Percentiles rank a stretch among this genome's conserved stretches.
Evolutionary conservation across 805 yeast species (phyloP).

Genomic region (Pichia thaimueangensis): DNA sequence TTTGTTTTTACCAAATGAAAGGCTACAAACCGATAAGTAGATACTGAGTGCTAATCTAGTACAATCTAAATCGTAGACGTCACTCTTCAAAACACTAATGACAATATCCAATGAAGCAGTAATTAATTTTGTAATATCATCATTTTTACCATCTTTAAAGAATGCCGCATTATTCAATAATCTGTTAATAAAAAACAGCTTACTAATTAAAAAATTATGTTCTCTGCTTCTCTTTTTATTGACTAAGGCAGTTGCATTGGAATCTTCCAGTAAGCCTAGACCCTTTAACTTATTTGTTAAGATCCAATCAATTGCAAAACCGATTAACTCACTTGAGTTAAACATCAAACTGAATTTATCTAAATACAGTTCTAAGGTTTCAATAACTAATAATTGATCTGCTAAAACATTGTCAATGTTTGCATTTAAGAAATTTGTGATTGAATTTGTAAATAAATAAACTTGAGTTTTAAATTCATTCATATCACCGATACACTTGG

Average conservation of each 20-base stretch:
- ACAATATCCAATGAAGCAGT: conserved; percentile 48
- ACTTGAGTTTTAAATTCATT: conserved; percentile 18
- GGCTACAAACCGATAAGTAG: conserved; percentile 41
- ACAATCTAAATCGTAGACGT: conserved; percentile 47
- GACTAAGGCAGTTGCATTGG: conserved; percentile 21
- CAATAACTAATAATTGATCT: conserved; percentile 61
- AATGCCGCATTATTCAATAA: conserved; percentile 31
- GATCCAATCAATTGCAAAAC: conserved; percentile 39
- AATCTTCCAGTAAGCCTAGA: conserved; percentile 37
- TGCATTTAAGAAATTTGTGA: conserved; percentile 40
- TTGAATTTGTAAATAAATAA: conserved; percentile 28
- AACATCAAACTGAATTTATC: conserved; percentile 36
- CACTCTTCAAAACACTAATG: conserved; percentile 48
- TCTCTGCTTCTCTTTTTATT: conserved; percentile 41
- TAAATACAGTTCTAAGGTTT: conserved; percentile 51
- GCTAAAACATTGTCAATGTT: conserved; percentile 42
- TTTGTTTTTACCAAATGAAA: conserved; percentile 20
- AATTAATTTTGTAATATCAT: conserved; percentile 31
- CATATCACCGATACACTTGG: conserved; percentile 12
- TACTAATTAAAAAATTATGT: conserved; percentile 48
- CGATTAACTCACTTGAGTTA: conserved; percentile 35
- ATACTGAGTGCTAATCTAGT: conserved; percentile 59
- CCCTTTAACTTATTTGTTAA: conserved; percentile 54
- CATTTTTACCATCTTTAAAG: conserved; percentile 16
- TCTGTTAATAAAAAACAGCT: conserved; percentile 56